Evolutionary conservation across 2,329 filamentous ascomycete genomes (phyloP).

Genomic region (Moelleriella libera): DNA sequence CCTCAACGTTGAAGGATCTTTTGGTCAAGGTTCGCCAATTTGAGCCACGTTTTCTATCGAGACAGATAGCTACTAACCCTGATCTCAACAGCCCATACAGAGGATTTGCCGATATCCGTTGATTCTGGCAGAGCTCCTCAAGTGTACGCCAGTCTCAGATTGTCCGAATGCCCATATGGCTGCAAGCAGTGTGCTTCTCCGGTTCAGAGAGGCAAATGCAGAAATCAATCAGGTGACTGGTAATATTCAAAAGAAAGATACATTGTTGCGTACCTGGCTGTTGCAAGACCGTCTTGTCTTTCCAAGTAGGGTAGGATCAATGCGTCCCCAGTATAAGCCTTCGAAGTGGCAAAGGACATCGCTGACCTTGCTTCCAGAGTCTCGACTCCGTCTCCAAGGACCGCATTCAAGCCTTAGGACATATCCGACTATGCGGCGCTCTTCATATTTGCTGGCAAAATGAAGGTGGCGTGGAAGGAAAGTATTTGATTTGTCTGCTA

Average conservation of each 20-base stretch:
- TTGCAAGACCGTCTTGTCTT: constrained; percentile 73
- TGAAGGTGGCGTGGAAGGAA: constrained; percentile 50
- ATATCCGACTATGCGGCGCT: constrained; percentile 68
- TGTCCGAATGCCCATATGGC: constrained; percentile 73
- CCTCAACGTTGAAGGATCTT: constrained; percentile 70
- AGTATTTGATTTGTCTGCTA: constrained; percentile 76
- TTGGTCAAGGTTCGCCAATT: constrained; percentile 60
- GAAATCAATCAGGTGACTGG: constrained; percentile 79
- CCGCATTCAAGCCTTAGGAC: constrained; percentile 67
- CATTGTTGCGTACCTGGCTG: constrained; percentile 70
- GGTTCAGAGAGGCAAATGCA: constrained; percentile 59
- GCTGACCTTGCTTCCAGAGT: constrained; percentile 18
- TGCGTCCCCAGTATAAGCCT: neutral
- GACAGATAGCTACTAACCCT: neutral
- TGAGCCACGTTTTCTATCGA: neutral
- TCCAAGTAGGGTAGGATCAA: constrained; percentile 46
- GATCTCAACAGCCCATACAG: constrained; percentile 60
- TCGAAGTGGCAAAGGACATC: neutral
- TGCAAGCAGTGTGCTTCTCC: constrained; percentile 57
- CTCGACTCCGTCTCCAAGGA: constrained; percentile 40
- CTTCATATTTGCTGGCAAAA: constrained; percentile 75
- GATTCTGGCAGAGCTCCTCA: constrained; percentile 70
- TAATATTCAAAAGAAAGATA: constrained; percentile 52
- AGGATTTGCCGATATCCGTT: constrained; percentile 84
- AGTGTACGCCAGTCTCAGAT: constrained; percentile 70